Evolutionary conservation across 352 stramenopile species (phyloP).

Genomic region (Pythium biforme): DNA sequence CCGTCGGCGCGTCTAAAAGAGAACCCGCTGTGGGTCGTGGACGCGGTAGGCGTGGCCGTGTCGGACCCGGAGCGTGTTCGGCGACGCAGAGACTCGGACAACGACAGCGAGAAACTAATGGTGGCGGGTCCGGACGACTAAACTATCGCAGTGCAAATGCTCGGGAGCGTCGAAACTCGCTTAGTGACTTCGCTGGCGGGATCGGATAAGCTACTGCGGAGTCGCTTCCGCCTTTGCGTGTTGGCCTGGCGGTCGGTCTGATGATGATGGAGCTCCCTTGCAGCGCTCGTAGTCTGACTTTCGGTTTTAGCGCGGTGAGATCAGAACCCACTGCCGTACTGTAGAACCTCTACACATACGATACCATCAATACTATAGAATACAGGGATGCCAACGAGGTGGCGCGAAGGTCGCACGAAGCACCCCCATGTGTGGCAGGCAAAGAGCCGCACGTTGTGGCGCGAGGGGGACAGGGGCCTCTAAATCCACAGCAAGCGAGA

Average conservation of each 20-base stretch:
- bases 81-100: conserved; percentile 6
- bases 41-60: background rate
- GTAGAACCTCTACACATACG: background rate
- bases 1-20: no score
- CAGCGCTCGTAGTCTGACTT: conserved; percentile 7
- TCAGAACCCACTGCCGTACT: background rate
- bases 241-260: no score
- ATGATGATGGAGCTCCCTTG: background rate
- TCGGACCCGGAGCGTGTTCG: conserved; percentile 2
- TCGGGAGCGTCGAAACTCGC: no score
- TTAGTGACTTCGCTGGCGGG: no score
- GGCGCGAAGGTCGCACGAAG: conserved; percentile 35
- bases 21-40: background rate
- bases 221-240: no score
- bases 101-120: conserved; percentile 3
- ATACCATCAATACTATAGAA: background rate
- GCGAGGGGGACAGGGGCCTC: conserved; percentile 13
- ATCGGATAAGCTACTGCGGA: no score
- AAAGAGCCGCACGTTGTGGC: conserved; percentile 17
- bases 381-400: conserved; percentile 11
- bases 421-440: conserved; percentile 18
- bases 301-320: conserved; percentile 10
- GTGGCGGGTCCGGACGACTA: no score
- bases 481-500: background rate
- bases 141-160: no score